These are phyloP conservation scores for Pseudogymnoascus sp. DNA, from an alignment of 2,329 filamentous ascomycete genomes.

Conservation along the genomic window DNA sequence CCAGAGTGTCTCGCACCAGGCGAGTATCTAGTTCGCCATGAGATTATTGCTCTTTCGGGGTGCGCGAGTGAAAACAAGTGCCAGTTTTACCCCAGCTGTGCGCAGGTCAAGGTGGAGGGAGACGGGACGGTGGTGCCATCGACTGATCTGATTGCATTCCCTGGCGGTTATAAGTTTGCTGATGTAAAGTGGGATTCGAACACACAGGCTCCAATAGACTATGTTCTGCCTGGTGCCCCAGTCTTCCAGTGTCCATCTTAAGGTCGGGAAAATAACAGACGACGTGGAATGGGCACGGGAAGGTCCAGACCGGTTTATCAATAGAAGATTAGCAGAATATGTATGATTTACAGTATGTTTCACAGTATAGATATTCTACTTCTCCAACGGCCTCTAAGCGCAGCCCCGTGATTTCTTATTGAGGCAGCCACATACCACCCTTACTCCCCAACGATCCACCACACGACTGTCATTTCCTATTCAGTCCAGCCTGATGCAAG, in stretches of 20 bases:
- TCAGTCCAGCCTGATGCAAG: not conserved
- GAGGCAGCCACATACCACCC: not conserved
- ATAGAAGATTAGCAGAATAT: not conserved
- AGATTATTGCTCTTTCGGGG: slow-evolving; percentile 11
- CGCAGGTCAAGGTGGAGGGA: slow-evolving; percentile 10
- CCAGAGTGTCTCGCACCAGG: slow-evolving; percentile 12
- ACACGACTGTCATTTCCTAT: not conserved
- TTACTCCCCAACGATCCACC: not conserved
- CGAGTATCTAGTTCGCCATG: slow-evolving; percentile 13
- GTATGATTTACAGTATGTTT: not conserved
- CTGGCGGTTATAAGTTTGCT: slow-evolving; percentile 7
- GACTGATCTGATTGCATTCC: slow-evolving; percentile 8
- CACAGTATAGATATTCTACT: not conserved
- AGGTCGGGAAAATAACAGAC: not conserved
- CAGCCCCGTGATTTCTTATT: not conserved
- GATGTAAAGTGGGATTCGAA: not conserved
- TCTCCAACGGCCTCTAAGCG: not conserved
- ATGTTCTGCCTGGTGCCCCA: not conserved
- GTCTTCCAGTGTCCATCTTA: not conserved
- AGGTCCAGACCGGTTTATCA: not conserved
- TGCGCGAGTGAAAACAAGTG: slow-evolving; percentile 8
- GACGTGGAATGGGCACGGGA: not conserved
- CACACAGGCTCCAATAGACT: not conserved
- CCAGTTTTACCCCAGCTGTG: slow-evolving; percentile 13
- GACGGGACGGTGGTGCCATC: not conserved